Conservation (phyloP, 2,329 filamentous ascomycete genomes). For the Epicoccum sorghinum region DNA sequence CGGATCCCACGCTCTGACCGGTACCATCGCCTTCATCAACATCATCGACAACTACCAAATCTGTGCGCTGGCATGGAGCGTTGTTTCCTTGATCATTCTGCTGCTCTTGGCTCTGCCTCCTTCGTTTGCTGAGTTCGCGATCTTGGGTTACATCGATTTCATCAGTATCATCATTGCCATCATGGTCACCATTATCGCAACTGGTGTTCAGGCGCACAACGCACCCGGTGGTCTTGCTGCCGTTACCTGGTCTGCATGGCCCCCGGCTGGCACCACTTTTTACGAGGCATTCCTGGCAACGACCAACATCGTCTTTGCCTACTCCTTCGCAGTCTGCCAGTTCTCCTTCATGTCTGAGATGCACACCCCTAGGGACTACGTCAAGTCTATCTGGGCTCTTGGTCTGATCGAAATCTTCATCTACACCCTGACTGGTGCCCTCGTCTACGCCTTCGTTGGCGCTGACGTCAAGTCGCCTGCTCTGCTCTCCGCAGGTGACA, state of each 20-base stretch:
- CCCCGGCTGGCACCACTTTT: constrained; percentile 59
- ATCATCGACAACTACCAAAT: constrained; percentile 63
- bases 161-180: constrained; percentile 70
- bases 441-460: constrained; percentile 73
- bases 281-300: constrained; percentile 64
- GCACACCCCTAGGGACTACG: constrained; percentile 66
- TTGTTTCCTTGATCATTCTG: constrained; percentile 66
- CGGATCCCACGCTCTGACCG: constrained; percentile 73
- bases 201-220: constrained; percentile 54
- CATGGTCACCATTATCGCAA: constrained; percentile 70
- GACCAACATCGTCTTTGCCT: constrained; percentile 38
- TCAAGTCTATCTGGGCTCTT: constrained; percentile 63
- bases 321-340: constrained; percentile 68
- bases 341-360: constrained; percentile 73
- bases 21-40: constrained; percentile 70
- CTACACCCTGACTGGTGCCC: constrained; percentile 71
- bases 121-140: constrained; percentile 68
- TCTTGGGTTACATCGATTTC: constrained; percentile 63
- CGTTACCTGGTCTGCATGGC: constrained; percentile 43
- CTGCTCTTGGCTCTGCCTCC: constrained; percentile 66
- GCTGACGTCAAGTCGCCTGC: constrained; percentile 67
- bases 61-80: constrained; percentile 70
- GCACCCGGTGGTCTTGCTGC: constrained; percentile 39
- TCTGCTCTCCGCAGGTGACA: constrained; percentile 64
- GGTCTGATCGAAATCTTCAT: constrained; percentile 63